A percentile compares a stretch with the other conserved stretches of the same genome.
Evolutionary conservation across 108 stramenopile species (phyloP).

Genomic region (Cyclotella sp.): DNA sequence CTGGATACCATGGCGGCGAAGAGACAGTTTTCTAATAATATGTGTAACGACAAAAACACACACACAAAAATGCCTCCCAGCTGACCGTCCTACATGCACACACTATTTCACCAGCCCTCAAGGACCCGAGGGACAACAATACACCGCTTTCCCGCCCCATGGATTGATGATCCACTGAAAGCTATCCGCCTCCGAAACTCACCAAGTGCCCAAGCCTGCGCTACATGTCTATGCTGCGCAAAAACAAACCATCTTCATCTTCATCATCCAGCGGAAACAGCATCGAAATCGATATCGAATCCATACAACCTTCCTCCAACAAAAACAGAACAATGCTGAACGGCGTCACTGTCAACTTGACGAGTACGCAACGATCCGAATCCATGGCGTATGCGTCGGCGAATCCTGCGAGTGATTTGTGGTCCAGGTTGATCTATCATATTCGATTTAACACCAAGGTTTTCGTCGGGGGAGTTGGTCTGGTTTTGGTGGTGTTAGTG

Average conservation of each 20-base stretch:
- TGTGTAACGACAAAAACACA: no score
- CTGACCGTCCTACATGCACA: no score
- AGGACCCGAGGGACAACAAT: no score
- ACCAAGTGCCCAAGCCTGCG: neutral
- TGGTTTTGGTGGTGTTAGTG: constrained; percentile 33
- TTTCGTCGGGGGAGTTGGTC: constrained; percentile 29
- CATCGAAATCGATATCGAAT: constrained; percentile 16
- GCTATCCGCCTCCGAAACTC: neutral
- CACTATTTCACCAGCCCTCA: neutral
- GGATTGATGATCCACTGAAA: neutral
- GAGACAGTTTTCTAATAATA: no score
- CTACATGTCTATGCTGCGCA: constrained; percentile 44
- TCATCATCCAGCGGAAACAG: constrained; percentile 15
- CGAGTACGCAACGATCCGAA: constrained; percentile 56
- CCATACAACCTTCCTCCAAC: constrained; percentile 4
- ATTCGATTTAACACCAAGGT: constrained; percentile 44
- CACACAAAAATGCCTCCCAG: no score
- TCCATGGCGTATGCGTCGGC: constrained; percentile 66
- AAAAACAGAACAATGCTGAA: neutral
- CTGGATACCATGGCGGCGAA: no score
- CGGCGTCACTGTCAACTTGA: neutral
- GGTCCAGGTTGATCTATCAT: constrained; percentile 36
- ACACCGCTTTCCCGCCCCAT: neutral
- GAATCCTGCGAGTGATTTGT: constrained; percentile 8
- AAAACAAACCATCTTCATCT: constrained; percentile 28